Conservation (phyloP, 352 stramenopile species). For the Phytopythium delawarense region DNA sequence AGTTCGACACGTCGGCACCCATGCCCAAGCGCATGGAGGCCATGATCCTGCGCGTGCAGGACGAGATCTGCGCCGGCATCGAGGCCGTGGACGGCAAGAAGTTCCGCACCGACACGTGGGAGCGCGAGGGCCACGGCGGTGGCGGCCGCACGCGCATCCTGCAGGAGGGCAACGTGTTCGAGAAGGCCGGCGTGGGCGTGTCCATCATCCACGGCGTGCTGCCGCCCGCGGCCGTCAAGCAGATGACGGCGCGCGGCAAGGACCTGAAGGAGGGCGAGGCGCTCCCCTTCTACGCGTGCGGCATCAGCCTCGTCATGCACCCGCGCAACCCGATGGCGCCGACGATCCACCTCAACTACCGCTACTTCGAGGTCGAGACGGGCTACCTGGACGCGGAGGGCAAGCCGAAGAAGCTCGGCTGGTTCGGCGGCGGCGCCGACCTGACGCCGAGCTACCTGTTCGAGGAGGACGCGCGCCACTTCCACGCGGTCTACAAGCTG, state of each 20-base stretch:
- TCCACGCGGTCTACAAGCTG: conserved; percentile 97
- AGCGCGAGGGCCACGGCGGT: conserved; percentile 91
- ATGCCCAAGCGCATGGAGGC: conserved; percentile 78
- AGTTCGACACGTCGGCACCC: conserved; percentile 67
- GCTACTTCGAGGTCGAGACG: conserved; percentile 96
- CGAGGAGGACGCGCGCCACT: conserved; percentile 95
- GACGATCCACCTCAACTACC: conserved; percentile 98
- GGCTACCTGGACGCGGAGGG: conserved; percentile 77
- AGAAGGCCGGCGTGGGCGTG: conserved; percentile 98
- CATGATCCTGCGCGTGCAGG: conserved; percentile 75
- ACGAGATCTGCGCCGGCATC: conserved; percentile 86
- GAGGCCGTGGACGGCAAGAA: conserved; percentile 91
- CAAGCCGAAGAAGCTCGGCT: conserved; percentile 79
- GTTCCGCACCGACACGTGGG: conserved; percentile 96
- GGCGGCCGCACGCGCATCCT: conserved; percentile 94
- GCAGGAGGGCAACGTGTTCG: conserved; percentile 92
- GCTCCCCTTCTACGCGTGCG: conserved; percentile 96
- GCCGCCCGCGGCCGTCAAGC: conserved; percentile 78
- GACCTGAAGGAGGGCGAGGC: conserved; percentile 62
- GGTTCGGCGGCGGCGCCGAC: conserved; percentile 96
- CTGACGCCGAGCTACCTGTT: conserved; percentile 97
- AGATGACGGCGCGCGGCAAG: conserved; percentile 82
- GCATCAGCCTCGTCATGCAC: conserved; percentile 97
- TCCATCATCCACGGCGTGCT: conserved; percentile 97
- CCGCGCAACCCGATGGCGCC: conserved; percentile 91